These are phyloP conservation scores for Hymenoscyphus salicellus DNA, from an alignment of 2,329 filamentous ascomycete genomes.

Conservation along the genomic window DNA sequence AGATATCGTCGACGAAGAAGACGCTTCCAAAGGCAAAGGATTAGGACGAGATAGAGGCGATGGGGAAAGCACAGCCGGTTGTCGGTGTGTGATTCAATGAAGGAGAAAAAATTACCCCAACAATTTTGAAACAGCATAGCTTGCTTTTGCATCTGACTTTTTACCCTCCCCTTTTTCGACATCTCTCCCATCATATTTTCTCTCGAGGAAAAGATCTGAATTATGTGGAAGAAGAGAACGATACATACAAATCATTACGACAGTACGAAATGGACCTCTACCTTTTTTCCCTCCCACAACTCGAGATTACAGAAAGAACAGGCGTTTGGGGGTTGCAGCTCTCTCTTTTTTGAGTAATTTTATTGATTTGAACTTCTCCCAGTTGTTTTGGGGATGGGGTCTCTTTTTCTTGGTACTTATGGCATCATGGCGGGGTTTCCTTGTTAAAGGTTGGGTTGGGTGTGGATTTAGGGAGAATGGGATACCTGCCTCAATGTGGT, in stretches of 20 bases:
- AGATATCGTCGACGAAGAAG: slow-evolving; percentile 74
- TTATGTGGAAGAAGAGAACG: neutral
- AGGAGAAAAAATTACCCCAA: neutral
- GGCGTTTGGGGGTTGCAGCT: neutral
- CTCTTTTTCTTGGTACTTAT: neutral
- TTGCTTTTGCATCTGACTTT: neutral
- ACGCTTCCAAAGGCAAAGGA: slow-evolving; percentile 34
- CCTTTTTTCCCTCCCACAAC: neutral
- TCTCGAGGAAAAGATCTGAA: neutral
- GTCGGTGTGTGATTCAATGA: slow-evolving; percentile 63
- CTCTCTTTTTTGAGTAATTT: neutral
- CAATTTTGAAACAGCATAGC: slow-evolving; percentile 3
- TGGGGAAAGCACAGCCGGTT: slow-evolving; percentile 56
- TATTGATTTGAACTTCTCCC: neutral
- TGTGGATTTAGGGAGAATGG: neutral
- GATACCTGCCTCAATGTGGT: neutral
- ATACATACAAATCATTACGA: slow-evolving; percentile 5
- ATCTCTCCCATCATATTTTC: slow-evolving; percentile 1
- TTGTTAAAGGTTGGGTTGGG: neutral
- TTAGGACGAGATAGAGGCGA: slow-evolving; percentile 48
- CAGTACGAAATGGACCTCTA: neutral
- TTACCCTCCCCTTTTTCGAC: neutral
- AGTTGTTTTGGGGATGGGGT: neutral
- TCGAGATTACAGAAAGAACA: neutral
- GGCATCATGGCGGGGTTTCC: neutral